phyloP scores from a whole-genome alignment of 2,329 filamentous ascomycete species.

The Colletotrichum karsti region DNA sequence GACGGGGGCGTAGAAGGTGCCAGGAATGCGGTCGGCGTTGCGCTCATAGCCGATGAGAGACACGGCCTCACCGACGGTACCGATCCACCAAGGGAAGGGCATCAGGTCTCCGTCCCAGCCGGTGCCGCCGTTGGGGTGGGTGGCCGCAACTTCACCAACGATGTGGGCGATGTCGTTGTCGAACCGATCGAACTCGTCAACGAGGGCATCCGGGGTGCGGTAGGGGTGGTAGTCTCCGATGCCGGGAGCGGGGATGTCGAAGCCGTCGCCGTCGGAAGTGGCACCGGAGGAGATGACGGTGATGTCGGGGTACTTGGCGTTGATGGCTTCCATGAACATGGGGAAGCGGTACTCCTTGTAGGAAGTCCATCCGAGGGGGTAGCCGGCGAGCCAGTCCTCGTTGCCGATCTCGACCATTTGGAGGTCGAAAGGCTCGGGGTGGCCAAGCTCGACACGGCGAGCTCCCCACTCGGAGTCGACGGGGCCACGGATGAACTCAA shows the following conservation, averaged over 20 bases:
- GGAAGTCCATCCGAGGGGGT: conserved; percentile 53
- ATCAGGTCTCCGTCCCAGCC: conserved; percentile 54
- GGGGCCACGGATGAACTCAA: conserved; percentile 69
- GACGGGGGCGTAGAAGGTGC: conserved; percentile 59
- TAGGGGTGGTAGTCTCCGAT: conserved; percentile 63
- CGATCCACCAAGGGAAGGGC: conserved; percentile 65
- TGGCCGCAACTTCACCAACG: conserved; percentile 61
- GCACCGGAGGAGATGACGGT: conserved; percentile 62
- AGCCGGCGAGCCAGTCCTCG: conserved; percentile 69
- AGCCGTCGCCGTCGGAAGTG: conserved; percentile 52
- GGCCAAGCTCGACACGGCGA: conserved; percentile 65
- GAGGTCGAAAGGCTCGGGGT: conserved; percentile 68
- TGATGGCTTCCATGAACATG: conserved; percentile 68
- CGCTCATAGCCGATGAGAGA: conserved; percentile 72
- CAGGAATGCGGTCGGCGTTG: conserved; percentile 67
- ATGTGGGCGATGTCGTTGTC: conserved; percentile 54
- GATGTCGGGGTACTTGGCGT: conserved; percentile 63
- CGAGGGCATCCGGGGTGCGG: conserved; percentile 57
- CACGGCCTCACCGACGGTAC: conserved; percentile 71
- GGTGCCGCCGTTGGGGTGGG: conserved; percentile 60
- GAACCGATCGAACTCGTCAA: conserved; percentile 59
- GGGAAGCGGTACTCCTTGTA: conserved; percentile 66
- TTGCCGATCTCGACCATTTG: conserved; percentile 74
- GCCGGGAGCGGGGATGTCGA: conserved; percentile 49
- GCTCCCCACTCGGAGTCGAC: conserved; percentile 63